Percentiles rank a stretch among this genome's conserved stretches.
Conservation (phyloP, 305 asterid genomes). For the Rubia peregrina region DNA sequence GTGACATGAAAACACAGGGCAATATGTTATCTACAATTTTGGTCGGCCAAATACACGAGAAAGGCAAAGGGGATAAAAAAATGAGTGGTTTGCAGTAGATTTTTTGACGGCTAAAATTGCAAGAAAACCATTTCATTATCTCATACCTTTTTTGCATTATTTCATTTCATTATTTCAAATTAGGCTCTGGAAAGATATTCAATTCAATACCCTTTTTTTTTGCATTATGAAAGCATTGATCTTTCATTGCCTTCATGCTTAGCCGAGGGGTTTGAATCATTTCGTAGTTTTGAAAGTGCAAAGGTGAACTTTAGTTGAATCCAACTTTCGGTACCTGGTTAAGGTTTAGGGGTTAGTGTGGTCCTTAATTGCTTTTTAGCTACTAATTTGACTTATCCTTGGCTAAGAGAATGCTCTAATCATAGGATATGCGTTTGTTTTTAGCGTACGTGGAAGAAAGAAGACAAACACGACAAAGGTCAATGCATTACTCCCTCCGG, state of each 20-base stretch:
- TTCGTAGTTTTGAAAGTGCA: neutral
- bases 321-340: constrained; percentile 5
- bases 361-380: constrained; percentile 9
- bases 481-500: no score
- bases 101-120: constrained; percentile 21
- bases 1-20: neutral
- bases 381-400: neutral
- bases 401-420: neutral
- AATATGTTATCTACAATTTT: constrained; percentile 20
- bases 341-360: neutral
- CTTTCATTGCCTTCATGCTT: neutral
- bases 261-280: neutral
- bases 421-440: neutral
- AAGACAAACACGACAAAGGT: neutral
- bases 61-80: constrained; percentile 14
- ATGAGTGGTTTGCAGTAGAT: constrained; percentile 13
- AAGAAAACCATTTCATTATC: neutral
- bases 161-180: no score
- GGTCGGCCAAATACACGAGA: constrained; percentile 24
- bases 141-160: neutral
- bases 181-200: neutral
- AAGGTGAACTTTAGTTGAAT: constrained; percentile 8
- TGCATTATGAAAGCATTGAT: neutral
- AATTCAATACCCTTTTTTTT: neutral
- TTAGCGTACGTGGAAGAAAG: neutral